Percentiles rank a stretch among this genome's conserved stretches.
These are phyloP conservation scores for Prunus persica DNA, from an alignment of 306 rosid genomes.

Conservation along the genomic window Prunus_persica_NCBIv2 NC_034011.1:26329501-26330000, in stretches of 20 bases:
- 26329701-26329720: background rate
- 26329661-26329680: background rate
- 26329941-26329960: constrained; percentile 92
- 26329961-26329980: constrained; percentile 95
- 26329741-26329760: background rate
- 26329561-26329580: background rate
- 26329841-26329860: background rate
- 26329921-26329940: constrained; percentile 92
- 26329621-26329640: background rate
- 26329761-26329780: background rate
- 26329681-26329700: background rate
- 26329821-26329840: background rate
- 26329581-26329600: background rate
- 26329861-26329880: background rate
- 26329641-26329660: background rate
- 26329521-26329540: background rate
- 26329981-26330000: constrained; percentile 90
- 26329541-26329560: background rate
- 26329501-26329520: background rate
- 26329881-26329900: constrained; percentile 11
- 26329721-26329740: background rate
- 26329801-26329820: background rate
- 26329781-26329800: background rate
- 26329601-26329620: background rate
- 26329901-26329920: constrained; percentile 89